Conservation (phyloP, 805 yeast species). For the Metschnikowia anglica region DNA sequence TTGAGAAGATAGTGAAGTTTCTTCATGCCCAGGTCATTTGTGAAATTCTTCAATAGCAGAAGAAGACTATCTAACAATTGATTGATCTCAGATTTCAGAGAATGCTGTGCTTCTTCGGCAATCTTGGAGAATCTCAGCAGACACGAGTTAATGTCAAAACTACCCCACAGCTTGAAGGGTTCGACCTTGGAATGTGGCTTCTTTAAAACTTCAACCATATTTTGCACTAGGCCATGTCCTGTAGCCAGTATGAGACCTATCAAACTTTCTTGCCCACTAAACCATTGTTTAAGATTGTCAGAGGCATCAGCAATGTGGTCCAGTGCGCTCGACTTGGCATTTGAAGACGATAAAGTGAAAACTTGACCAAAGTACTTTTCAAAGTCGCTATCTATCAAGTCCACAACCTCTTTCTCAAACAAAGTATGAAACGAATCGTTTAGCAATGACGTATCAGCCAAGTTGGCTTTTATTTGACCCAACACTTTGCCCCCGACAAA, state of each 20-base stretch:
- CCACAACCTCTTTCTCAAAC: constrained; percentile 14
- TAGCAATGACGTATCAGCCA: background rate
- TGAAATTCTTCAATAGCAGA: background rate
- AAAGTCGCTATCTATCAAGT: constrained; percentile 30
- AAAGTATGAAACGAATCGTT: constrained; percentile 24
- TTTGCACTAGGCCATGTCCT: background rate
- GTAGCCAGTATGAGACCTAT: constrained; percentile 2
- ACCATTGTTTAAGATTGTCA: constrained; percentile 15
- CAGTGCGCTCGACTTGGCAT: background rate
- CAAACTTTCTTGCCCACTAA: constrained; percentile 7
- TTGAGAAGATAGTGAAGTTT: constrained; percentile 7
- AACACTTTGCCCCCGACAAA: background rate
- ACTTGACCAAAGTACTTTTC: constrained; percentile 27
- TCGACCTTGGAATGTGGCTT: constrained; percentile 2
- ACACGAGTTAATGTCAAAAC: constrained; percentile 4
- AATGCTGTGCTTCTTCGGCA: background rate
- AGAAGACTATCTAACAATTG: constrained; percentile 1
- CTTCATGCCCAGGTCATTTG: background rate
- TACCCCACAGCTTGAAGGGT: constrained; percentile 16
- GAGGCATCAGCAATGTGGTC: constrained; percentile 1
- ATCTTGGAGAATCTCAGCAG: constrained; percentile 2
- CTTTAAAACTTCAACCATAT: constrained; percentile 1
- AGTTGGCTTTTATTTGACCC: background rate
- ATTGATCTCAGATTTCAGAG: constrained; percentile 1
- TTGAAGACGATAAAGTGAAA: constrained; percentile 9